Base-by-base conservation (phyloP, 2,329 filamentous ascomycete species). In the Cladobotryum mycophilum region DNA sequence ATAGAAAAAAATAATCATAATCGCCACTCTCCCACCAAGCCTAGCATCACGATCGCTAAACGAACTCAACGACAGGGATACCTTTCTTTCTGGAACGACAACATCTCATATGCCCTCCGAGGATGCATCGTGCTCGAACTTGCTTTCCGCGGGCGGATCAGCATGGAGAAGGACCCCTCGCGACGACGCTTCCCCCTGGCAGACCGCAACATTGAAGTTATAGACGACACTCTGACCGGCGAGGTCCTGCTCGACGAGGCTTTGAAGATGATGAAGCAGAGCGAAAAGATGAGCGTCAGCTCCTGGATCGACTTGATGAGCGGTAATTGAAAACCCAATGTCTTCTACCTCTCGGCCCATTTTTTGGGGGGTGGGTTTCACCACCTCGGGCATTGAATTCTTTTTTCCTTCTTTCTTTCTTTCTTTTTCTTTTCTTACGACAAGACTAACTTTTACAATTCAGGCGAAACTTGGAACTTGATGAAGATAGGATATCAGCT, bases 401-500 rank as follows among this genome's bases (percentile, higher is more conserved):
- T 20, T 13, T 17, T 18, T 50, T 30, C 13, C 36, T 40, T 41
- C 40, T 47, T 22, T 53, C 41, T 22, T 25, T 22, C 30, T 46
- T 25, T n/a, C 44, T 37, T 13, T 11, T 2, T 25, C 33, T 18
- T 34, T 22, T 45, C 11, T 15, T 33, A 13, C 35, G 43, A 47
- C 18, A 35, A n/a, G n/a, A 37, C 49, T 54, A 20, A 54, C 38
- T 6, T n/a, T 25, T 12, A 14, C n/a, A 12, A 12, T 40, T 3
- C 20, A 97, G 92, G 93, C 68, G 93, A 99, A 73, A 99, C 93
- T 49, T 99, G 93, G 93, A 99, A 99, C 68, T 76, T 99, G 58
- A 97, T 99, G 93, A 99, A 99, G 78, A 99, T 99, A 63, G 93
- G 93, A 68, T 99, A 99, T 72, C 93, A 99, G 76, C 81, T 99